Base-by-base conservation (phyloP, 2,329 filamentous ascomycete genomes). In the Zasmidium cellare region DNA sequence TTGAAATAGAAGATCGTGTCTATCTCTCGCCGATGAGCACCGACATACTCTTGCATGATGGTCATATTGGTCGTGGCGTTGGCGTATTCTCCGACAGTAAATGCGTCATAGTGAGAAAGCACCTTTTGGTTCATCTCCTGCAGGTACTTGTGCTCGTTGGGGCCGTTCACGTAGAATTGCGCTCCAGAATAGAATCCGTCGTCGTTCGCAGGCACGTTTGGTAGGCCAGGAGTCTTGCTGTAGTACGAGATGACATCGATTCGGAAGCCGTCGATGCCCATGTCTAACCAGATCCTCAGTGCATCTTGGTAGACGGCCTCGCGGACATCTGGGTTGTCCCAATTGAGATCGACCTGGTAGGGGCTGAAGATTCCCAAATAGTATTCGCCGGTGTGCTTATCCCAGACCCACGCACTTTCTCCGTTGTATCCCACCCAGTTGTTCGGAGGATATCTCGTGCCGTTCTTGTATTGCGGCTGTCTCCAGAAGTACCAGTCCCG, bases 401-500 rank as follows among this genome's bases (percentile, higher is more conserved):
- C 77, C 72, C 74, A 79, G 0, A 74, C 75, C 78, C 75, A 76
- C 3, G 7, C 7, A 3, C 7, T 9, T 9, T 14, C 25, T 72
- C 74, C 72, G 1, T 75, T 65, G 22, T 73, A 69, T 63, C 65
- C 65, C 63, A 51, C 68, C 69, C 76, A 80, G 56, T 80, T 88
- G 51, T 83, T 88, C 1, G 85, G 85, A 1, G 84, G 83, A 18
- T 80, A 6, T 28, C 25, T 5, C 25, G 5, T 11, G 5, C 25
- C 25, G 25, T 11, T 74, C 1, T 5, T 9, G 7, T 6, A n/a
- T 41, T 18, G 7, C 84, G 2, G 82, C 1, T 81, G 80, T 55
- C 80, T 79, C 87, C 87, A 89, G 65, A 87, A 84, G 65, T 87
- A 87, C 80, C 81, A 87, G 65, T 86, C 80, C 16, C 83, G 73